Conservation (phyloP, 78 protist genomes). For the Isochrysis galbana region DNA sequence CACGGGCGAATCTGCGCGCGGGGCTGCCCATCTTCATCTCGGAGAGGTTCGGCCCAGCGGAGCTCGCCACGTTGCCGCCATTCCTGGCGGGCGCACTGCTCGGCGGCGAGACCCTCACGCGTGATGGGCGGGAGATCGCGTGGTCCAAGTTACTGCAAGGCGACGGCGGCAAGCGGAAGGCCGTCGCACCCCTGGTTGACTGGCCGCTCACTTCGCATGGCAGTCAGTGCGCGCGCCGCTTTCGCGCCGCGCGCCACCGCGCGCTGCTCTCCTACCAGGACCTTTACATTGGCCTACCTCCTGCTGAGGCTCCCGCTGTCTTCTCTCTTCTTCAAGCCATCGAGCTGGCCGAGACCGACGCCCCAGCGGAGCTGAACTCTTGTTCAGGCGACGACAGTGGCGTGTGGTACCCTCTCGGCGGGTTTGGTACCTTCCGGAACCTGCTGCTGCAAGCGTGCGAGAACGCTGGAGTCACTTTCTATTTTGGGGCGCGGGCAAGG, state of each 20-base stretch:
- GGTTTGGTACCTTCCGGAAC: background rate
- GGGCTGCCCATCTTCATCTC: background rate
- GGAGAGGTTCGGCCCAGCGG: background rate
- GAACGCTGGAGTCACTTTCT: background rate
- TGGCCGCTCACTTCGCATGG: background rate
- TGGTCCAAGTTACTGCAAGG: too few relatives aligned
- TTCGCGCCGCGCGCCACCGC: background rate
- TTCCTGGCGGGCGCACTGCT: background rate
- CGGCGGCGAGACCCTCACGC: background rate
- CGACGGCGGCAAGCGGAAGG: background rate
- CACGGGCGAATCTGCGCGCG: background rate
- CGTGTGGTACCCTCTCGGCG: background rate
- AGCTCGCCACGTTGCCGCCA: background rate
- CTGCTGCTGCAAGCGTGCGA: background rate
- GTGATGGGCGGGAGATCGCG: too few relatives aligned
- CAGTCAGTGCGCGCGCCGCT: background rate
- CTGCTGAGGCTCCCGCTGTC: background rate
- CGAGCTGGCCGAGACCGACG: background rate
- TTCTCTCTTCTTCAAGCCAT: background rate
- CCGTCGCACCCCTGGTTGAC: background rate
- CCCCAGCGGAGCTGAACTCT: background rate
- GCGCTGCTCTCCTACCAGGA: background rate
- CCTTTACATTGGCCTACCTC: constrained; percentile 7
- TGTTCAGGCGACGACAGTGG: background rate
- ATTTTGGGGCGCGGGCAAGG: background rate